Evolutionary conservation across 139 green algal species (phyloP).

Genomic region (Chlamydomonas incerta): DNA sequence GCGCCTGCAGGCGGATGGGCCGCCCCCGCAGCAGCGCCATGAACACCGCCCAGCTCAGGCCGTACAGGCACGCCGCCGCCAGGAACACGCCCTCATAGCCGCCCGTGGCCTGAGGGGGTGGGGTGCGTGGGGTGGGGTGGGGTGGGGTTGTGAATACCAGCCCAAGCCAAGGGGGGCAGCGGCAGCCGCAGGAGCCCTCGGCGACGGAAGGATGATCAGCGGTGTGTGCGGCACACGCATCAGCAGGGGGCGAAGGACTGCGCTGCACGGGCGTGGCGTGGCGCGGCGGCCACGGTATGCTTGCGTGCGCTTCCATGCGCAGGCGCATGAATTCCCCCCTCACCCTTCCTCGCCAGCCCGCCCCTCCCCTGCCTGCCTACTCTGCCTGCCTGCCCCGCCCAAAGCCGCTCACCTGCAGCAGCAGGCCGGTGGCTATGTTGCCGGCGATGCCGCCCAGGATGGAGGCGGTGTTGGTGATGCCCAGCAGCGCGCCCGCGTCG

Average conservation of each 20-base stretch:
- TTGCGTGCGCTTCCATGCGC: not conserved
- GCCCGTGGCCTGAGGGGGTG: slow-evolving; percentile 28
- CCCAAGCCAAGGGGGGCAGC: not conserved
- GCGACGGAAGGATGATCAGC: not conserved
- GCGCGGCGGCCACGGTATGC: too few relatives aligned
- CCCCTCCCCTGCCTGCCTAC: not conserved
- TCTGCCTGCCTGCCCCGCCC: too few relatives aligned
- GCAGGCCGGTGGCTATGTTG: slow-evolving; percentile 72
- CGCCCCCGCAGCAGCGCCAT: slow-evolving; percentile 1
- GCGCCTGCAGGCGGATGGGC: slow-evolving; percentile 9
- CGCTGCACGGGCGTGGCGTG: not conserved
- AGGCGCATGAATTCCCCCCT: too few relatives aligned
- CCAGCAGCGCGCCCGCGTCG: slow-evolving; percentile 69
- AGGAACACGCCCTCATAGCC: slow-evolving; percentile 49
- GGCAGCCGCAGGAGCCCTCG: not conserved
- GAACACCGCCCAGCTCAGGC: slow-evolving; percentile 24
- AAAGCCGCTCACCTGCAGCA: slow-evolving; percentile 44
- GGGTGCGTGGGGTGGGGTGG: not conserved
- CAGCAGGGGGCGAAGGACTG: not conserved
- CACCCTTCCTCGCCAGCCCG: not conserved
- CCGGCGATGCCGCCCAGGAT: slow-evolving; percentile 71
- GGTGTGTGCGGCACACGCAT: not conserved
- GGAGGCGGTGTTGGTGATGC: slow-evolving; percentile 79
- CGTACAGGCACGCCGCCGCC: slow-evolving; percentile 16
- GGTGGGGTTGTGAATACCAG: not conserved